These are phyloP conservation scores for Zychaea mexicana DNA, from an alignment of 371 early-diverging fungal genomes.

Conservation along the genomic window DNA sequence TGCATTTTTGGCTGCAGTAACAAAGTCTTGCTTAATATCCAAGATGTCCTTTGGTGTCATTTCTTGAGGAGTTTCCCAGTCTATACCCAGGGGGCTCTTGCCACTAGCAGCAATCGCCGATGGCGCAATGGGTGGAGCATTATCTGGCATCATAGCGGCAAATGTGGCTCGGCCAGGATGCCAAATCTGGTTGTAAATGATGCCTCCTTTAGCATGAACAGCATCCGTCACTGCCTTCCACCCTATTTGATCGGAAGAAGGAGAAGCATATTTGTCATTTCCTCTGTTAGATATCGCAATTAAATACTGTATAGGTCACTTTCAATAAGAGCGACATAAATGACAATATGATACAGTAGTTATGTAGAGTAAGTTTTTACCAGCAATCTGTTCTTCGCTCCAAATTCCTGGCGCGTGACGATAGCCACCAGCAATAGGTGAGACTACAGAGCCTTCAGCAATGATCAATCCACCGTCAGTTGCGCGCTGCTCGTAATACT, in stretches of 20 bases:
- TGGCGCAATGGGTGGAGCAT: conserved; percentile 12
- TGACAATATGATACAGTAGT: too few relatives aligned
- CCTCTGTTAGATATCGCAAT: too few relatives aligned
- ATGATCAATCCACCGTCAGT: conserved; percentile 56
- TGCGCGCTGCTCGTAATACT: conserved; percentile 64
- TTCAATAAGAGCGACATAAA: too few relatives aligned
- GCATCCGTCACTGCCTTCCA: conserved; percentile 63
- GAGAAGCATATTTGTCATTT: too few relatives aligned
- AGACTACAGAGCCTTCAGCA: conserved; percentile 55
- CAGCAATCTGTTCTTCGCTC: conserved; percentile 49
- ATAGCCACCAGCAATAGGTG: conserved; percentile 37
- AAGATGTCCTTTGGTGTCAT: conserved; percentile 45
- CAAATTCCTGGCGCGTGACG: conserved; percentile 47
- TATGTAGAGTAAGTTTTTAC: too few relatives aligned
- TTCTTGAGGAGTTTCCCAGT: conserved; percentile 13
- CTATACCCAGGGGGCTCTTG: conserved; percentile 25
- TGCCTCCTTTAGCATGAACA: conserved; percentile 58
- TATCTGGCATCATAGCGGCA: conserved; percentile 1
- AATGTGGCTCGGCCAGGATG: conserved; percentile 23
- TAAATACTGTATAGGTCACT: too few relatives aligned
- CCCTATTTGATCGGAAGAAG: too few relatives aligned
- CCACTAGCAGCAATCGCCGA: conserved; percentile 23
- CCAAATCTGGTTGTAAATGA: conserved; percentile 54
- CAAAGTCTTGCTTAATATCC: conserved; percentile 36
- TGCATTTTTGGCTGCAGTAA: conserved; percentile 40